These are phyloP conservation scores for Xylaria hypoxylon DNA, from an alignment of 2,329 filamentous ascomycete species.

Conservation along the genomic window DNA sequence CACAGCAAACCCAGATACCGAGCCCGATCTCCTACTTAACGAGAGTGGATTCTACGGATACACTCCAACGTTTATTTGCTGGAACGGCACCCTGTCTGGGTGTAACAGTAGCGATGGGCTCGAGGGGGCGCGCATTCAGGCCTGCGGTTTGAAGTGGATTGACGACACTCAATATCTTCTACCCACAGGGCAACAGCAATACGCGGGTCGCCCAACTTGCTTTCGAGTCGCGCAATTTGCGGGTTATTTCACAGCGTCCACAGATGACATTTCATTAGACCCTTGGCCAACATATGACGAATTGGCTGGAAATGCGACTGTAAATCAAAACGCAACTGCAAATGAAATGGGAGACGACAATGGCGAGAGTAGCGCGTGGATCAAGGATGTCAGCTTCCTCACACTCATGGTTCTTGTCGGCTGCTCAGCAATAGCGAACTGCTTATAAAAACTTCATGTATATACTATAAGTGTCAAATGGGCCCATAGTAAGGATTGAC, in stretches of 20 bases:
- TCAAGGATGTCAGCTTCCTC: conserved; percentile 9
- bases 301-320: conserved; percentile 26
- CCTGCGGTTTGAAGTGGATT: conserved; percentile 21
- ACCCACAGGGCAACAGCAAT: conserved; percentile 19
- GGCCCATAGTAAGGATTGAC: background rate
- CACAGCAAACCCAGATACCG: conserved; percentile 18
- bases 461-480: background rate
- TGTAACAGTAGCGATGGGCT: conserved; percentile 9
- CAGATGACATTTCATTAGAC: conserved; percentile 1
- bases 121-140: conserved; percentile 21
- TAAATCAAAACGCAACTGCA: conserved; percentile 2
- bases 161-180: conserved; percentile 15
- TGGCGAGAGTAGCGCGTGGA: conserved; percentile 14
- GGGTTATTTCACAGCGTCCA: background rate
- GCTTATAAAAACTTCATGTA: background rate
- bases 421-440: background rate
- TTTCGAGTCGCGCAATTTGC: background rate
- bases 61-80: conserved; percentile 6
- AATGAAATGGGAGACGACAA: background rate
- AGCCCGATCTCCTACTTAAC: conserved; percentile 14
- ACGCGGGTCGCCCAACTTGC: conserved; percentile 4
- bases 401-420: conserved; percentile 6
- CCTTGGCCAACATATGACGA: conserved; percentile 27
- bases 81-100: conserved; percentile 23
- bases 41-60: background rate